Base-by-base conservation (phyloP, 306 rosid genomes). In the Vachellia pachyceras region DNA sequence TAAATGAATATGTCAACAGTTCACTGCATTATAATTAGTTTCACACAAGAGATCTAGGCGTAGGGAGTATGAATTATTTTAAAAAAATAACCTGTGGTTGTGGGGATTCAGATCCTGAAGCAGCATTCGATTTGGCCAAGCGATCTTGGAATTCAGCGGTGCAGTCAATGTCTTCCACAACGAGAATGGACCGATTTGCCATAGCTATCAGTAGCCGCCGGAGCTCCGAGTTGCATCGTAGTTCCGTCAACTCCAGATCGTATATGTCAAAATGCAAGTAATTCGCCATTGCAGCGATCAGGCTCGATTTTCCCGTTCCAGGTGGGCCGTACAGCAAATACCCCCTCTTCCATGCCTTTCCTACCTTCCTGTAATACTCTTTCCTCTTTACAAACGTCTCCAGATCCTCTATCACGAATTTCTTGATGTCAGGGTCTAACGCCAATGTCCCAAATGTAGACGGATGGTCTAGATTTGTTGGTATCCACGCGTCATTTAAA, bases 341-440 rank as follows among this genome's bases (percentile, higher is more conserved):
- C 3, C 97, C 97, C 68, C 98, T 84, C 82, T 94, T 94, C 97
- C 97, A 92, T 1, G 94, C 95, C 82, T 90, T 92, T 10, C 98
- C 98, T 4, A 92, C 91, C 20, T 84, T 83, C 61, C 86, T 84
- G 65, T 90, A 94, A 78, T 82, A 87, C 0, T 87, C 40, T 82
- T 92, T 29, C 87, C 97, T 92, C 85, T 2, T 52, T 64, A 90
- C 69, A 18, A 94, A 94, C 58, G 82, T 69, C 47, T 85, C 39
- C 7, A 94, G 86, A 50, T 94, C 98, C 8, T 41, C 79, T 11
- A 85, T 35, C 40, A 94, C 83, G 33, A 88, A 88, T 9, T 76
- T 78, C 78, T 85, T 88, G 12, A 86, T 73, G 29, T 83, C 85
- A 0, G 76, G 20, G 46, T 92, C 95, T 78, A 92, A 18, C 1